Base-by-base conservation (phyloP, 805 yeast species). In the Candida khao-thaluensis region DNA sequence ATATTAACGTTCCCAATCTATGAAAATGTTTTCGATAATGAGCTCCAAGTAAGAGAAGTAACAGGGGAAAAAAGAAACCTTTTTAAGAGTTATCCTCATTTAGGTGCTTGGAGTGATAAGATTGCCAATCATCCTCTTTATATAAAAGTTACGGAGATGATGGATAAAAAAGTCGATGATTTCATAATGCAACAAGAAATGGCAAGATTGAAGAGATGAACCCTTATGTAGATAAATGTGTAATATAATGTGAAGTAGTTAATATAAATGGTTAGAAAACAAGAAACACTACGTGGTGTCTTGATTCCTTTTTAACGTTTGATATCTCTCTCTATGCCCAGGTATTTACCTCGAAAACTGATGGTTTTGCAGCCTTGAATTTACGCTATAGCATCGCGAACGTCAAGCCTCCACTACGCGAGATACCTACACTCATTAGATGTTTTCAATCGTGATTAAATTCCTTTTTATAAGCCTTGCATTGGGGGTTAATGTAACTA, bases 21-120 rank as follows among this genome's bases (percentile, higher is more conserved):
- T 37, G 69, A 64, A 37, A 61, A 61, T 40, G 41, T 62, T 2
- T 62, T 63, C 37, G 66, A 66, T 43, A 67, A 67, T 45, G 64
- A 57, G 37, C 58, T 50, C 1, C 68, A 64, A 2, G 62, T 65
- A 7, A 52, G 49, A 35, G 63, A 62, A 21, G 54, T 62, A 12
- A 56, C 64, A 1, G 65, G 66, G 11, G 65, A 59, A 20, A 65
- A 66, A 27, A 40, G 51, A 27, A 56, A 62, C 30, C 45, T 67
- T 15, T 49, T 43, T 33, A 59, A 58, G 40, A 43, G 53, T 6
- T 68, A 55, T 35, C 73, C 72, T 1, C 55, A 57, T 35, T 49
- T 68, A 37, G 63, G 62, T 3, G 62, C 64, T 7, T 68, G 72
- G 72, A 50, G 63, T 45, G 53, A 60, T 31, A 48, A 49, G 25